Evolutionary conservation across 139 green algal genomes (phyloP).

Genomic region (Edaphochlamys debaryana): DNA sequence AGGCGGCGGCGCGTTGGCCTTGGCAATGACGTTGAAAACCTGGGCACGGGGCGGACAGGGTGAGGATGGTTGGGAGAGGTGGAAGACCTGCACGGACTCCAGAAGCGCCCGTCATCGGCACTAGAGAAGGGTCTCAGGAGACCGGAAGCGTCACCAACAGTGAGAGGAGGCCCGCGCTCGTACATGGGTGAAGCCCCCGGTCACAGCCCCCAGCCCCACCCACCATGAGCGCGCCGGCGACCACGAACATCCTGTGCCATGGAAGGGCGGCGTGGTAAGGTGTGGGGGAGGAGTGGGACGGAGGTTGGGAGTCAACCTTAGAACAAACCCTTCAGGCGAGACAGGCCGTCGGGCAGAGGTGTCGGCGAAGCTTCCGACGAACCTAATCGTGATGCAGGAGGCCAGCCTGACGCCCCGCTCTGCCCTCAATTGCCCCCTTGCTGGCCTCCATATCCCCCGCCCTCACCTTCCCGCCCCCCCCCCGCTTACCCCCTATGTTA

Average conservation of each 20-base stretch:
- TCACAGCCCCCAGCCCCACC: neutral
- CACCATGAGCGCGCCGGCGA: neutral
- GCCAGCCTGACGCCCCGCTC: neutral
- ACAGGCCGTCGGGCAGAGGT: too few species aligned
- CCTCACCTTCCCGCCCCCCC: too few species aligned
- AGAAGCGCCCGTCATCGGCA: neutral
- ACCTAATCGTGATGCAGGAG: too few species aligned
- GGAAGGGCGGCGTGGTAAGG: neutral
- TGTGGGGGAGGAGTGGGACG: too few species aligned
- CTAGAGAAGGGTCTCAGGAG: too few species aligned
- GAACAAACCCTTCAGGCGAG: too few species aligned
- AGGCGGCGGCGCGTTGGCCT: slow-evolving; percentile 1
- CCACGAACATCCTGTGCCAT: neutral
- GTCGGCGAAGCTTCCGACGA: too few species aligned
- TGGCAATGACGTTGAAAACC: slow-evolving; percentile 3
- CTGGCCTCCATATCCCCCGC: too few species aligned
- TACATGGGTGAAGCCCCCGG: neutral
- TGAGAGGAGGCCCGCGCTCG: neutral
- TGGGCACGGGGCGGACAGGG: too few species aligned
- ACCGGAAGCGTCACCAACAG: neutral
- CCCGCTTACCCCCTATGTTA: too few species aligned
- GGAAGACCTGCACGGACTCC: neutral
- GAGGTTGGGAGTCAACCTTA: too few species aligned
- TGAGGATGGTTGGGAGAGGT: too few species aligned
- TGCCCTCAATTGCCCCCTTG: neutral